Base-by-base conservation (phyloP, 805 yeast genomes). In the Candida vaughaniae region DNA sequence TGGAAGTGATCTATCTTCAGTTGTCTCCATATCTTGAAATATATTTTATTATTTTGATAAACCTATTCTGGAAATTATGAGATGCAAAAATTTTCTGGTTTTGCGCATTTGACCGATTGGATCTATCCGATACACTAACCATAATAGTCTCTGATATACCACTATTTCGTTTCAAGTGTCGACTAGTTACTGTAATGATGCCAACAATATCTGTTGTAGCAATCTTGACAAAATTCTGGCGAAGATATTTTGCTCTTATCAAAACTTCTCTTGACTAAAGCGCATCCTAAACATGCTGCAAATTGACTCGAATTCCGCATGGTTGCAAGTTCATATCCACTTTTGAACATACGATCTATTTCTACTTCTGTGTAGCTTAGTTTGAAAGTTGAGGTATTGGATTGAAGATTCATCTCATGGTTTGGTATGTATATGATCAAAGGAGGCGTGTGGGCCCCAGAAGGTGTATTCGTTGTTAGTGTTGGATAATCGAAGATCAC, bases 311-410 rank as follows among this genome's bases (percentile, higher is more conserved):
- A 69, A 41, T 76, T 72, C 9, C 55, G 60, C 33, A 51, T 53
- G 0, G 79, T 71, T 22, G 77, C 81, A 17, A 80, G 53, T 31
- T 67, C 65, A 46, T 63, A 71, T 0, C 84, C 83, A 46, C 78
- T 79, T 26, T 59, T 51, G 19, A 78, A 51, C 76, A 78, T 71
- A 3, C 58, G 53, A 2, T 46, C 39, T 4, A 65, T 60, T 49
- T 80, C 84, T 0, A 49, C 51, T 9, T 56, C 50, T 2, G 63
- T 64, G 51, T 78, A 80, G 16, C 71, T 67, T 33, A 77, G 53
- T 45, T 77, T 73, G 54, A 80, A 80, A 0, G 85, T 80, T 1
- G 85, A 78, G 0, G 73, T 70, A 49, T 80, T 80, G 3, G 84
- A 69, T 0, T 54, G 42, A 41, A 55, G 74, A 0, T 71, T 53